These are phyloP conservation scores for Eutrema yunnanense DNA, from an alignment of 345 rosid species.

Conservation along the genomic window DNA sequence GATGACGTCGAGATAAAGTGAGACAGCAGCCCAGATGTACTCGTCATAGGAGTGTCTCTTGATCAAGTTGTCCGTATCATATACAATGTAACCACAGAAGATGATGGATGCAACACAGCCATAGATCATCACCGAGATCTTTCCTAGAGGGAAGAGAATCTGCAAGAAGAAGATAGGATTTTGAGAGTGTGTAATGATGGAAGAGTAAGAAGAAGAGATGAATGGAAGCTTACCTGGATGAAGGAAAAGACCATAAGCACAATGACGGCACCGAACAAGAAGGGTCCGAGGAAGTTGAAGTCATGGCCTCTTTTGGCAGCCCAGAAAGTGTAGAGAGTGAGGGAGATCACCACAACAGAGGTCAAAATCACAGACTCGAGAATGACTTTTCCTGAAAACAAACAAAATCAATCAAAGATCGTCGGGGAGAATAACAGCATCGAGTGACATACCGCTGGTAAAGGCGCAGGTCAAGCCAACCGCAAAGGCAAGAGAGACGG, in stretches of 20 bases:
- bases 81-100: constrained; percentile 79
- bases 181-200: not conserved
- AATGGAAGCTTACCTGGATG: constrained; percentile 65
- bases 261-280: constrained; percentile 70
- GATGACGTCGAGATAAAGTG: constrained; percentile 57
- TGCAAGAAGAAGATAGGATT: constrained; percentile 9
- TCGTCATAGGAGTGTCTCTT: constrained; percentile 71
- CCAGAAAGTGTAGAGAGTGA: constrained; percentile 91
- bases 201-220: no score
- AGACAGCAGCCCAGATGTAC: constrained; percentile 62
- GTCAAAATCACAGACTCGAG: constrained; percentile 78
- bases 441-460: constrained; percentile 30
- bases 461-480: constrained; percentile 90
- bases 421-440: no score
- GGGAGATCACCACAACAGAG: constrained; percentile 61
- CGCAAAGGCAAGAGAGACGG: constrained; percentile 61
- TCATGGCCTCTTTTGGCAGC: constrained; percentile 86
- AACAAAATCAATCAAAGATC: not conserved
- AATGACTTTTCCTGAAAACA: constrained; percentile 59
- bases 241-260: constrained; percentile 60
- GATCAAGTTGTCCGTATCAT: constrained; percentile 83
- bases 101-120: constrained; percentile 73
- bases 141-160: constrained; percentile 76
- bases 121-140: constrained; percentile 66
- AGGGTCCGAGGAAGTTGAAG: constrained; percentile 87